A percentile compares a stretch with the other conserved stretches of the same genome.
These are phyloP conservation scores for Chrysochromulina parva DNA, from an alignment of 78 protist species.

Conservation along the genomic window DNA sequence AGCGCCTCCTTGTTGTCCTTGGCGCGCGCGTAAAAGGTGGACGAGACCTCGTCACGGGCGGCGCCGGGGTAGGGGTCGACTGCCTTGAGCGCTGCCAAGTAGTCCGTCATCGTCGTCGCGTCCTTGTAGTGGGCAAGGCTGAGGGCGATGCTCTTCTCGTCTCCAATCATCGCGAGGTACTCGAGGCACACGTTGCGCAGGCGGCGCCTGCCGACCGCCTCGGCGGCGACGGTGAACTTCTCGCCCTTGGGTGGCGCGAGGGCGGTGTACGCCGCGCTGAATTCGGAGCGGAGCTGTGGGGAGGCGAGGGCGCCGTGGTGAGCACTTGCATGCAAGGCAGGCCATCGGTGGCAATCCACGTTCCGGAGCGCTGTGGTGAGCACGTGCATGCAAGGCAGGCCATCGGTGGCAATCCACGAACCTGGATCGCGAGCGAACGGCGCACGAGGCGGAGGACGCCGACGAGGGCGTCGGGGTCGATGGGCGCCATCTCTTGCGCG, in stretches of 20 bases:
- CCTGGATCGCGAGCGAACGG: not conserved
- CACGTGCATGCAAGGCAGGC: no score
- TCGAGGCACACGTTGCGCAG: conserved; percentile 19
- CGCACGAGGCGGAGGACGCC: not conserved
- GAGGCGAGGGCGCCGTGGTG: no score
- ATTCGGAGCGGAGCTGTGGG: no score
- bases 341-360: no score
- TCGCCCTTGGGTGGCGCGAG: not conserved
- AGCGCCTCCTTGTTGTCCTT: conserved; percentile 25
- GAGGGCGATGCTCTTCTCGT: not conserved
- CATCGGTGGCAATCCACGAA: no score
- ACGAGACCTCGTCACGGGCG: not conserved
- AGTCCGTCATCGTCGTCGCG: conserved; percentile 37
- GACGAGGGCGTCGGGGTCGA: not conserved
- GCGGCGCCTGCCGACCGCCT: not conserved
- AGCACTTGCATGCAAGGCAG: no score
- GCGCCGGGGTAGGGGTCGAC: not conserved
- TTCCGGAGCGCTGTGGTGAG: no score
- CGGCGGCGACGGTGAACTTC: not conserved
- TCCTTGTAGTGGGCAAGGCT: not conserved
- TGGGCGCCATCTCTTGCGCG: not conserved
- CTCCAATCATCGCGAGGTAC: not conserved
- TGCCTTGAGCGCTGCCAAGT: not conserved
- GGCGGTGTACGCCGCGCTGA: not conserved
- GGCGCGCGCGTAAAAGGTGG: conserved; percentile 4